phyloP scores from a whole-genome alignment of 208 protist species.

The Trichomonas gallinae region DNA sequence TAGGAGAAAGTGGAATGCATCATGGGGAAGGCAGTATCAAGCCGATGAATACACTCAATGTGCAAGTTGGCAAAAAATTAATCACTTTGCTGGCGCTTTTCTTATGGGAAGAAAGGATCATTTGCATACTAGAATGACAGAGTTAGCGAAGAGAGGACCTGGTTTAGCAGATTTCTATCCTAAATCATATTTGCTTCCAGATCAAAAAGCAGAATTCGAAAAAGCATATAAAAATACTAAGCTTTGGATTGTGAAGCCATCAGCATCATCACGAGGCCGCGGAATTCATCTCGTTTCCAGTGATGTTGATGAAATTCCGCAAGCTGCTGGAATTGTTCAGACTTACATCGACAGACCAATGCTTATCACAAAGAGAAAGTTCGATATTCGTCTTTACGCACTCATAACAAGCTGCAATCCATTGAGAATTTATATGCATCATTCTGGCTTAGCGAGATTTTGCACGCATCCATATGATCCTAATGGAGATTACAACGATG shows the following conservation, averaged over 20 bases:
- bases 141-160: neutral
- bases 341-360: neutral
- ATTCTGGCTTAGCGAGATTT: constrained; percentile 23
- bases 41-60: neutral
- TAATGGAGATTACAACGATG: neutral
- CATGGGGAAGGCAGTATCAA: neutral
- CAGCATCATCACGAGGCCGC: neutral
- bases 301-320: neutral
- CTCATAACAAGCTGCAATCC: constrained; percentile 37
- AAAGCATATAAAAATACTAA: neutral
- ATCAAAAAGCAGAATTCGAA: no score
- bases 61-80: neutral
- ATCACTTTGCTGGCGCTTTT: constrained; percentile 17
- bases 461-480: constrained; percentile 26
- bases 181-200: neutral
- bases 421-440: constrained; percentile 38
- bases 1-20: neutral
- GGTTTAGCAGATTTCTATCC: neutral
- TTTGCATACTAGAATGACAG: neutral
- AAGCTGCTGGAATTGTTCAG: constrained; percentile 25
- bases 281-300: neutral
- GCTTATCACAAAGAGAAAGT: neutral
- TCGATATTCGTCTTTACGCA: constrained; percentile 34
- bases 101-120: neutral
- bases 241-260: neutral